Evolutionary conservation across 306 rosid genomes (phyloP), one percentile per base, ranked within the genome.

Genomic region (Castanopsis chinensis): DNA sequence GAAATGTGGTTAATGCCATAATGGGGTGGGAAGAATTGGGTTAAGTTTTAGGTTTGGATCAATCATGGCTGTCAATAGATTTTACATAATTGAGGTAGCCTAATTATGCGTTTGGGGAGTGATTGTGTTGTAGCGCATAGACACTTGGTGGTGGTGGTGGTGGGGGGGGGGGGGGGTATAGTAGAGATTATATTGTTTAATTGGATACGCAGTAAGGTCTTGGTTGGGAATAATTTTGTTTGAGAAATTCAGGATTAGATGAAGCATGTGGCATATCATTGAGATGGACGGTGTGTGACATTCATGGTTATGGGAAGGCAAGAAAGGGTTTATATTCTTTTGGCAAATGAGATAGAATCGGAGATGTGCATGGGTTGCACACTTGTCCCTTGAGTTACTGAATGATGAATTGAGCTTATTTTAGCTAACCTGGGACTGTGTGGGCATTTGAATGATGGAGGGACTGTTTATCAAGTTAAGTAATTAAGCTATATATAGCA

Each of bases 321-420:
- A 75, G 78, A 51, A 32, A 67, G 53, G 63, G 21, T 5, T 52
- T 69, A 13, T 63, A 33, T 17, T 73, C 15, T 7, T 77, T 37
- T 76, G 74, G 60, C 55, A 51, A 5, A 23, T 78, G 73, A 54
- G 35, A 27, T 71, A 23, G 65, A 63, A 45, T 58, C 27, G 17
- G 67, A 17, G 60, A 70, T 70, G 75, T 74, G 28, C 25, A 52
- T 69, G 49, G 56, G 78, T 33, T 17, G 70, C 58, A 60, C 41
- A 41, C 56, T 45, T 59, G 27, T 73, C 49, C 76, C 52, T 30
- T 61, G 49, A 45, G 28, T 30, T 61, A 9, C 15, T 41, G 79
- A 52, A 61, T 15, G 73, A 49, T 37, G 64, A 20, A 54, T 14
- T 64, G 35, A 57, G 55, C 53, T 76, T 76, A 76, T 37, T 25